Conservation (phyloP, 176 grass and related monocot species). For the Thalia dealbata region DNA sequence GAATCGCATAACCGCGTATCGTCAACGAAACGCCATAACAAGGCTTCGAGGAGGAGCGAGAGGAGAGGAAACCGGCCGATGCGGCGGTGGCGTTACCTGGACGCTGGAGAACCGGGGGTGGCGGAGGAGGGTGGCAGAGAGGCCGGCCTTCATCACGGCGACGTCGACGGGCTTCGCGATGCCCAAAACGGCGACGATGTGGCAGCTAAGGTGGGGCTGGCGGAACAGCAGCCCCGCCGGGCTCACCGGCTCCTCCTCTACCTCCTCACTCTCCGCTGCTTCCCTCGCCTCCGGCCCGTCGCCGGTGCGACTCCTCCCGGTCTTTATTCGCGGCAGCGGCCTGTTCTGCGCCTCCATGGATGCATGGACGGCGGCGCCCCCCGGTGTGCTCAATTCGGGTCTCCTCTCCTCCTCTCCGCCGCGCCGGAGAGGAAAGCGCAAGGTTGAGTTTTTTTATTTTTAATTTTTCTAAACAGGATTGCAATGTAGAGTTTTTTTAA, state of each 20-base stretch:
- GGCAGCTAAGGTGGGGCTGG: conserved; percentile 58
- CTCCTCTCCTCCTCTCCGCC: too few relatives aligned
- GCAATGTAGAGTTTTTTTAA: too few relatives aligned
- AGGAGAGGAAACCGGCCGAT: not conserved
- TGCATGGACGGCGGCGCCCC: too few relatives aligned
- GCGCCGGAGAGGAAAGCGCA: too few relatives aligned
- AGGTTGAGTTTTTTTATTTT: too few relatives aligned
- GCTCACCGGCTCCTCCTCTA: conserved; percentile 43
- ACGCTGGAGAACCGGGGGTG: conserved; percentile 89
- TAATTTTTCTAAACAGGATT: too few relatives aligned
- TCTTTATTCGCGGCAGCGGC: not conserved
- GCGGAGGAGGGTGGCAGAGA: conserved; percentile 44
- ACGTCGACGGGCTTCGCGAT: conserved; percentile 29
- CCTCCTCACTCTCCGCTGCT: not conserved
- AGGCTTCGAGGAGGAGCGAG: not conserved
- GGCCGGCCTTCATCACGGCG: conserved; percentile 30
- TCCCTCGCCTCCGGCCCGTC: not conserved
- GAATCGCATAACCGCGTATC: not conserved
- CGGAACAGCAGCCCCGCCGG: conserved; percentile 73
- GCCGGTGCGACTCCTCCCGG: not conserved
- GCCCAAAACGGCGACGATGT: conserved; percentile 65
- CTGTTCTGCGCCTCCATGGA: conserved; percentile 2
- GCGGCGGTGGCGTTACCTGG: conserved; percentile 32
- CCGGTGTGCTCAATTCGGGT: too few relatives aligned
- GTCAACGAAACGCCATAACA: not conserved